phyloP scores from a whole-genome alignment of 495 filamentous ascomycete species.

The Parathielavia hyrcaniae region DNA sequence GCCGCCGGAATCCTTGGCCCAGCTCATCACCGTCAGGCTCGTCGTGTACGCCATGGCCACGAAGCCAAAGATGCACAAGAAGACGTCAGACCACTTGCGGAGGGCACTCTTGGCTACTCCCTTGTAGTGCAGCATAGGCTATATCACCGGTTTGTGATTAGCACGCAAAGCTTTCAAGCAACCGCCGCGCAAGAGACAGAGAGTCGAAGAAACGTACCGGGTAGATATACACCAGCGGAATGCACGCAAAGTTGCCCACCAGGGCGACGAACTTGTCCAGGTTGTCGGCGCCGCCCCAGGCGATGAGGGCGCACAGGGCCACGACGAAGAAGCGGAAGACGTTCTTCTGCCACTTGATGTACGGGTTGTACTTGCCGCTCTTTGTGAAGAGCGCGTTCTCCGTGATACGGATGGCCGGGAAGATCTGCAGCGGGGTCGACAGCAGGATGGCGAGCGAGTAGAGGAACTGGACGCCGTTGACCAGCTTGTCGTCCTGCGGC shows the following conservation, averaged over 20 bases:
- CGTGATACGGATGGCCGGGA: slow-evolving; percentile 84
- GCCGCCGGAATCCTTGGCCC: slow-evolving; percentile 49
- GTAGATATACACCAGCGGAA: slow-evolving; percentile 95
- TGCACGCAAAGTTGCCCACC: slow-evolving; percentile 95
- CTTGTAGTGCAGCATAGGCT: slow-evolving; percentile 84
- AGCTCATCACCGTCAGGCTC: slow-evolving; percentile 71
- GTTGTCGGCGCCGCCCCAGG: slow-evolving; percentile 87
- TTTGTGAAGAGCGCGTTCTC: slow-evolving; percentile 58
- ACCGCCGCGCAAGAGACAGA: background rate
- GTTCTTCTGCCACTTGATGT: slow-evolving; percentile 99
- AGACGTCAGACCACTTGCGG: slow-evolving; percentile 63
- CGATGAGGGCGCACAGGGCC: slow-evolving; percentile 73
- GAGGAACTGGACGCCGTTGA: slow-evolving; percentile 91
- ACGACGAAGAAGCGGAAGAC: slow-evolving; percentile 89
- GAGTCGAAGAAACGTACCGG: slow-evolving; percentile 58
- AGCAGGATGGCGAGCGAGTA: slow-evolving; percentile 92
- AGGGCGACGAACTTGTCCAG: slow-evolving; percentile 95
- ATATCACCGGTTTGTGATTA: slow-evolving; percentile 19
- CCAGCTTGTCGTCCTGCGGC: slow-evolving; percentile 90
- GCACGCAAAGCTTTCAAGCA: slow-evolving; percentile 6
- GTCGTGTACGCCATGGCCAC: slow-evolving; percentile 89
- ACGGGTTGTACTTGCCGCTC: slow-evolving; percentile 91
- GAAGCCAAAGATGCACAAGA: slow-evolving; percentile 72
- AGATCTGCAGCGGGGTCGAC: slow-evolving; percentile 90
- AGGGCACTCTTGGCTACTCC: slow-evolving; percentile 61